Evolutionary conservation across 257 asterid genomes (phyloP), one percentile per base, ranked within the genome.

Genomic region (Solanum boliviense): DNA sequence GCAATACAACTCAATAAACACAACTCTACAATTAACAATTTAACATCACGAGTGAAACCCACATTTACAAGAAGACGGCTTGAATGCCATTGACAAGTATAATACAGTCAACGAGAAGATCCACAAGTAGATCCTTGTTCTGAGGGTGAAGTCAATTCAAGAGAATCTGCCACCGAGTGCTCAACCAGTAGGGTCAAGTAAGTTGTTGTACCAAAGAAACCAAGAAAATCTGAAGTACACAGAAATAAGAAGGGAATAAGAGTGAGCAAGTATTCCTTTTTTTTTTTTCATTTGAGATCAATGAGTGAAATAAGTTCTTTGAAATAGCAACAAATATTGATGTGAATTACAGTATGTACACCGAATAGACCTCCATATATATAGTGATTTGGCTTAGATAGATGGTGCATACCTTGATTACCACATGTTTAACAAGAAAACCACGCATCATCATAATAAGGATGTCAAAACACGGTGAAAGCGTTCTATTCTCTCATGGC

Each of bases 401-500:
- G 29, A 25, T 74, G 31, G 27, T 74, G 67, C 67, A 79, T 87
- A 87, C 89, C 86, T 78, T 29, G 70, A 87, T 38, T 79, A 27
- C 32, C 44, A 31, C 46, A n/a, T 13, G 35, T 72, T 25, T 13
- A 85, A 39, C 82, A 68, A 38, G 78, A 67, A 46, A 60, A n/a
- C 29, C 86, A 31, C 6, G 9, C 29, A 82, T 82, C 86, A 81
- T 87, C 70, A 87, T 15, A 62, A 79, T 18, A 87, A 87, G 44
- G 87, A 71, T 6, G 70, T 41, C 86, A 84, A 88, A 52, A 83
- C 72, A 34, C 85, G 79, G 56, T 88, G 78, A 58, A 88, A 88
- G 76, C 87, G 68, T 88, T 84, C 85, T 72, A 86, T 72, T 86
- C 88, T 86, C 48, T 72, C 83, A 52, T 70, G 87, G 52, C 65